Percentiles rank a stretch among this genome's conserved stretches.
Conservation (phyloP, 2,329 filamentous ascomycete species). For the Aspergillus tamarii region DNA sequence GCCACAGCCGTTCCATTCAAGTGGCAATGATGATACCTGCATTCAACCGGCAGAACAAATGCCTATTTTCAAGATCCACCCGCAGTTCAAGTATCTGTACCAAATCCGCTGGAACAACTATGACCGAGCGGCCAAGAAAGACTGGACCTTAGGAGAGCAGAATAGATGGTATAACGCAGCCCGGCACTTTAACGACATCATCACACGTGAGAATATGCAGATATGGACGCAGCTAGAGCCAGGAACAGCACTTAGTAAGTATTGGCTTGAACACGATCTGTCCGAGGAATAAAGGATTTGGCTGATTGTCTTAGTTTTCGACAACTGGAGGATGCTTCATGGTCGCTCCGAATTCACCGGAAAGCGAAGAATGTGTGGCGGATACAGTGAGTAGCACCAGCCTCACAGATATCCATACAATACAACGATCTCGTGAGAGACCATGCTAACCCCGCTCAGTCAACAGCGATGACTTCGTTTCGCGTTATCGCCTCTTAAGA, state of each 20-base stretch:
- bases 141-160: constrained; percentile 55
- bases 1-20: constrained; percentile 76
- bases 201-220: constrained; percentile 67
- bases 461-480: constrained; percentile 79
- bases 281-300: not conserved
- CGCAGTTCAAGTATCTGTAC: constrained; percentile 48
- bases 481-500: constrained; percentile 74
- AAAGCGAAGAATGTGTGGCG: constrained; percentile 84
- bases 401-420: not conserved
- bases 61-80: constrained; percentile 70
- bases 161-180: constrained; percentile 79
- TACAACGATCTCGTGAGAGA: not conserved
- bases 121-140: constrained; percentile 72
- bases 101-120: constrained; percentile 93
- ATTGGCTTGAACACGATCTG: not conserved
- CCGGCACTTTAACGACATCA: constrained; percentile 69
- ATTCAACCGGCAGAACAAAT: constrained; percentile 72
- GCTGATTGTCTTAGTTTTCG: constrained; percentile 67
- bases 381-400: constrained; percentile 71
- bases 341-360: constrained; percentile 83
- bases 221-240: constrained; percentile 82
- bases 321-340: constrained; percentile 95
- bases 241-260: constrained; percentile 74
- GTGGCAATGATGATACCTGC: constrained; percentile 80
- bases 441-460: constrained; percentile 52